Evolutionary conservation across 805 yeast genomes (phyloP).

Genomic region (Cyberlindnera maclurae): DNA sequence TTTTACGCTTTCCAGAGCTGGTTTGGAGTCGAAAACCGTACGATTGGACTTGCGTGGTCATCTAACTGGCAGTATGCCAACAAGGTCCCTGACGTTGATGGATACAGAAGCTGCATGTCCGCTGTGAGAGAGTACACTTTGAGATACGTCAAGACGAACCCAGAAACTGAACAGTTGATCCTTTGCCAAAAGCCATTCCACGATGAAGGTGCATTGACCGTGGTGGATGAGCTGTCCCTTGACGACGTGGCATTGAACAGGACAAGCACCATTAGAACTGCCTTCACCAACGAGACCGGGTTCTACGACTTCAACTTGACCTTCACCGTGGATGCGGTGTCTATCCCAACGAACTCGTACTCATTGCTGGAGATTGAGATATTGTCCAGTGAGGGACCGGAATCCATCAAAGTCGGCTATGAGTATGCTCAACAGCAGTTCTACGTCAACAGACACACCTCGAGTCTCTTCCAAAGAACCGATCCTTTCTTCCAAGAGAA

Average conservation of each 20-base stretch:
- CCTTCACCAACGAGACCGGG: constrained; percentile 13
- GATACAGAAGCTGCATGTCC: constrained; percentile 32
- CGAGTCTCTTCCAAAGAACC: constrained; percentile 15
- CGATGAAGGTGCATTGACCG: constrained; percentile 5
- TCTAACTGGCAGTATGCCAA: constrained; percentile 36
- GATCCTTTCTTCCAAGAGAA: constrained; percentile 25
- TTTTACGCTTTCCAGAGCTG: constrained; percentile 34
- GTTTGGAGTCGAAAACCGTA: constrained; percentile 21
- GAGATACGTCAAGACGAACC: constrained; percentile 21
- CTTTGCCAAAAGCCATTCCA: constrained; percentile 23
- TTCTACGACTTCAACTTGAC: constrained; percentile 22
- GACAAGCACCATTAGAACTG: no score
- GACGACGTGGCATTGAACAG: no score
- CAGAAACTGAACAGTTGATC: constrained; percentile 18
- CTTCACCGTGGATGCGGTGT: constrained; percentile 15
- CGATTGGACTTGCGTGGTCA: constrained; percentile 35
- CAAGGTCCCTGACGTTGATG: constrained; percentile 28
- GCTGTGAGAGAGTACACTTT: constrained; percentile 26
- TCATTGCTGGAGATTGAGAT: constrained; percentile 14
- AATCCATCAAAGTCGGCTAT: constrained; percentile 22
- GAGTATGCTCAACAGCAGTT: constrained; percentile 21
- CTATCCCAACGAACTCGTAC: constrained; percentile 3
- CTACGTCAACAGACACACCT: constrained; percentile 24
- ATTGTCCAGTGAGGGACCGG: constrained; percentile 14
- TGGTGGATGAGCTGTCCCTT: no score